Conservation (phyloP, 257 asterid species). For the Jacaranda copaia region DNA sequence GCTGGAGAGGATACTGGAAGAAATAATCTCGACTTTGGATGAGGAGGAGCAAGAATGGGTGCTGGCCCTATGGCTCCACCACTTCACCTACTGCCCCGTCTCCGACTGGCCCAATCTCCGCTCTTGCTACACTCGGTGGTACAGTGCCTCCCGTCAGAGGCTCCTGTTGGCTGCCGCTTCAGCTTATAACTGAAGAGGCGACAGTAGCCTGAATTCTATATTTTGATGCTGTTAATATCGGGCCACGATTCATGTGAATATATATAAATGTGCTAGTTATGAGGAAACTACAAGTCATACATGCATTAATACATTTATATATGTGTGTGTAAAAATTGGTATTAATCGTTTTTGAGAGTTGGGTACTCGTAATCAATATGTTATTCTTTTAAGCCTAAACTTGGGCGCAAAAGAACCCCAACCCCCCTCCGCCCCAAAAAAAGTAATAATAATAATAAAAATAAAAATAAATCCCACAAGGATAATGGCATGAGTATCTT, state of each 20-base stretch:
- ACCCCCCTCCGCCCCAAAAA: too few species aligned
- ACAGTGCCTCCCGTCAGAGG: constrained; percentile 57
- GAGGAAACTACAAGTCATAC: not conserved
- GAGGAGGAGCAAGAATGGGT: constrained; percentile 85
- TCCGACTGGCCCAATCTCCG: constrained; percentile 97
- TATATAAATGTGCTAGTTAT: not conserved
- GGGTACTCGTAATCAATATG: not conserved
- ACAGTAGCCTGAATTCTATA: not conserved
- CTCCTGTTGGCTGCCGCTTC: constrained; percentile 37
- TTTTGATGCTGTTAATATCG: too few species aligned
- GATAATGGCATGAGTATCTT: too few species aligned
- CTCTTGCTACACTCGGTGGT: constrained; percentile 75
- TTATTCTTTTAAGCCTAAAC: too few species aligned
- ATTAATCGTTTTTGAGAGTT: not conserved
- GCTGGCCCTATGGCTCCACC: constrained; percentile 88
- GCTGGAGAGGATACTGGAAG: constrained; percentile 67
- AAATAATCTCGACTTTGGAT: constrained; percentile 59
- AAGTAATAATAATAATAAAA: too few species aligned
- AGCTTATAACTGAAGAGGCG: not conserved
- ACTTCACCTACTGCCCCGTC: constrained; percentile 77
- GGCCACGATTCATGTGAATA: not conserved
- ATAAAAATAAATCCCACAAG: too few species aligned
- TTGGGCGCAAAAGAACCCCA: too few species aligned
- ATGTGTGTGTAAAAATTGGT: not conserved
- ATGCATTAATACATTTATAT: too few species aligned